Evolutionary conservation across 2,329 filamentous ascomycete species (phyloP).

Genomic region (Coniochaeta ligniaria): DNA sequence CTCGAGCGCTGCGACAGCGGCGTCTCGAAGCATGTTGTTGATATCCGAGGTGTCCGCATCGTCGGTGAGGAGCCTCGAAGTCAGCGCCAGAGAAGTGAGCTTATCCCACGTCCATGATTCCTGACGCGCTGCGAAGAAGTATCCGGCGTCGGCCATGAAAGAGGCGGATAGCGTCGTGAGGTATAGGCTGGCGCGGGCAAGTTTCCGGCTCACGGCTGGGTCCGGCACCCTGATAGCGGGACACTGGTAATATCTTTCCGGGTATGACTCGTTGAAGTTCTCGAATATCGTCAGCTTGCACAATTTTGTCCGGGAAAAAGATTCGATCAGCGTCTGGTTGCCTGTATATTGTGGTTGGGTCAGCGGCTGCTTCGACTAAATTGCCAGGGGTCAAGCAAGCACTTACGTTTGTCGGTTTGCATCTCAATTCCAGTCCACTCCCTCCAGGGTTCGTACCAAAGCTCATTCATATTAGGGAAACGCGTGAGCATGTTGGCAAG

Average conservation of each 20-base stretch:
- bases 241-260: constrained; percentile 7
- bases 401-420: constrained; percentile 5
- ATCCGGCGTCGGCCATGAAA: constrained; percentile 19
- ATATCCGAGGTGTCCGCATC: constrained; percentile 8
- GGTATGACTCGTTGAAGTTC: constrained; percentile 22
- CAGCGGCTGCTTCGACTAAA: background rate
- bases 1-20: constrained; percentile 15
- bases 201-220: constrained; percentile 12
- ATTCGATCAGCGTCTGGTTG: background rate
- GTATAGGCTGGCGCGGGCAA: constrained; percentile 15
- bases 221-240: constrained; percentile 10
- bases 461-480: constrained; percentile 19
- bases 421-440: constrained; percentile 13
- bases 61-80: constrained; percentile 18
- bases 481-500: constrained; percentile 19
- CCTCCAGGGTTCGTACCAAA: constrained; percentile 23
- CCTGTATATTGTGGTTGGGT: background rate
- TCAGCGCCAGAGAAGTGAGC: constrained; percentile 21
- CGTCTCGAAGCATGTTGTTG: constrained; percentile 12
- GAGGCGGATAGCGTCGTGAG: constrained; percentile 20
- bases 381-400: constrained; percentile 3
- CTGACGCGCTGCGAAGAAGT: constrained; percentile 17
- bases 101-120: constrained; percentile 18
- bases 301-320: background rate
- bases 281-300: constrained; percentile 14